Base-by-base conservation (phyloP, 106 monocot species). In the Dendrobium officinale region DNA sequence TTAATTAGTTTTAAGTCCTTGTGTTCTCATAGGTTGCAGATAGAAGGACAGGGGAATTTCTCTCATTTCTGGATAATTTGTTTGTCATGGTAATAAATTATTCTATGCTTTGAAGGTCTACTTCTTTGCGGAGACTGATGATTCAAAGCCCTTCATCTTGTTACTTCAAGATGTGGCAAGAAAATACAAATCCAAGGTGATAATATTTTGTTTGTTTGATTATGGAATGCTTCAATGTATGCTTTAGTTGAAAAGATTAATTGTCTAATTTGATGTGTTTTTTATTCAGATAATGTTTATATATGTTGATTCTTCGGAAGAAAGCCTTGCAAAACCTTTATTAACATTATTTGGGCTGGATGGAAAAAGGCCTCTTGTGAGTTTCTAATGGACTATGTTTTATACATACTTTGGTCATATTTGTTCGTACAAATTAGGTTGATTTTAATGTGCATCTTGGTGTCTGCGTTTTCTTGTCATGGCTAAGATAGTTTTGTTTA, bases 321-420 rank as follows among this genome's bases (percentile, higher is more conserved):
- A 99, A 56, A 86, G 88, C 81, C 91, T 95, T 88, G 91, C 99
- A 82, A 99, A 91, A 82, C 99, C 99, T 43, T 99, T 99, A 86
- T 78, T 99, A 41, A 88, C 89, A 80, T 80, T 99, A 72, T 93
- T 88, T 90, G 99, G 95, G 11, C 66, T 95, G 31, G 95, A 99
- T 85, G 16, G 87, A 77, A 90, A 90, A 40, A 84, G 88, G 29
- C 88, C 85, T 78, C 78, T 87, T 81, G 98, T 99, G 85, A 93
- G 84, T 88, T 84, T 45, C 45, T 18, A 45, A 49, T 10, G 22
- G 13, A 74, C 43, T 37, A 6, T 37, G 22, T 66, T 17, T 70
- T 70, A 6, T 33, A 33, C 37, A 70, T 15, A 70, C 37, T 70
- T 15, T 22, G 7, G n/a, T 66, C n/a, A 66, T 26, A 24, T 10